Conservation (phyloP, 805 yeast species). For the Wickerhamomyces subpelliculosus region DNA sequence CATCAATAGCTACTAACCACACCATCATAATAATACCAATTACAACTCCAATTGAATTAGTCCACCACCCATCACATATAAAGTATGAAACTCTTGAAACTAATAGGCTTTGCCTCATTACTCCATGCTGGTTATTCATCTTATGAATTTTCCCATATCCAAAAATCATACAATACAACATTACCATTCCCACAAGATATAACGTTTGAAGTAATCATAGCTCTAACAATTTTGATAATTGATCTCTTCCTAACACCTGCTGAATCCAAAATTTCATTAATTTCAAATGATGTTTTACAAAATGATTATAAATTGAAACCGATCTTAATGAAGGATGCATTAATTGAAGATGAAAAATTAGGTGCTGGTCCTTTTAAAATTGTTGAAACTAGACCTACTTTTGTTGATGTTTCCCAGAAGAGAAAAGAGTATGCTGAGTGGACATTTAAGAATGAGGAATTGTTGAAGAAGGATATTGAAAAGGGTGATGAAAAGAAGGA, state of each 20-base stretch:
- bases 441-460: too few relatives aligned
- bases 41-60: too few relatives aligned
- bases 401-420: conserved; percentile 39
- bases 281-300: conserved; percentile 23
- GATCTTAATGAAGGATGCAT: conserved; percentile 42
- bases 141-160: conserved; percentile 39
- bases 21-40: not conserved
- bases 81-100: conserved; percentile 1
- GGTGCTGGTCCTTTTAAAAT: conserved; percentile 42
- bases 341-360: conserved; percentile 36
- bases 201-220: conserved; percentile 41
- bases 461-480: conserved; percentile 5
- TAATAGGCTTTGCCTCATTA: conserved; percentile 17
- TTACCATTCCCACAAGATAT: conserved; percentile 38
- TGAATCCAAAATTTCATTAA: conserved; percentile 16
- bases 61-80: too few relatives aligned
- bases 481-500: conserved; percentile 17
- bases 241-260: conserved; percentile 32
- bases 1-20: too few relatives aligned
- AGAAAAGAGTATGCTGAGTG: conserved; percentile 34
- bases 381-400: conserved; percentile 44
- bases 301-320: conserved; percentile 35
- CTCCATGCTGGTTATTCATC: conserved; percentile 49
- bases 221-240: conserved; percentile 35
- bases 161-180: conserved; percentile 14